phyloP scores from a whole-genome alignment of 345 rosid species.

The Mangifera indica region DNA sequence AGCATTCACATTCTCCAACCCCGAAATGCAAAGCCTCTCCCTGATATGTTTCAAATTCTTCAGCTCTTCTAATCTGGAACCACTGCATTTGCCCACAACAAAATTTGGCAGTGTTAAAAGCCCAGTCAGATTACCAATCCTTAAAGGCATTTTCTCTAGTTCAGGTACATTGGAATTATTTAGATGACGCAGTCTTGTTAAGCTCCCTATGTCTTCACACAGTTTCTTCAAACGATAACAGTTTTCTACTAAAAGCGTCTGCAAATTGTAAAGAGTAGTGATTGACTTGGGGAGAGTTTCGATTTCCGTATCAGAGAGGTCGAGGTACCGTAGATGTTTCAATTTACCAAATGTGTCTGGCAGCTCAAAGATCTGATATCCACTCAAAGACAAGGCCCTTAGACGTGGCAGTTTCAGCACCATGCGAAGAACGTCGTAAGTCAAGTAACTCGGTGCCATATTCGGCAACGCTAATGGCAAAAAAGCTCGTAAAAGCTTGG shows the following conservation, averaged over 20 bases:
- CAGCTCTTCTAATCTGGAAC: neutral
- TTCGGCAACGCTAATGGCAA: neutral
- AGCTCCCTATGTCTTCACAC: neutral
- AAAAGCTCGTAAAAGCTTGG: neutral
- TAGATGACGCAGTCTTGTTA: constrained; percentile 8
- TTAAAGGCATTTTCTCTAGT: constrained; percentile 6
- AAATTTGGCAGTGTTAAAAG: neutral
- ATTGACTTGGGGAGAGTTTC: constrained; percentile 2
- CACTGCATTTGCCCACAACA: constrained; percentile 13
- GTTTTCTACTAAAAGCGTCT: neutral
- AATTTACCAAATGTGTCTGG: constrained; percentile 2
- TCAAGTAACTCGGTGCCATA: fast-evolving
- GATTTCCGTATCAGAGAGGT: neutral
- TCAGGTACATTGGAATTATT: neutral
- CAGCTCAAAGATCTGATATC: neutral
- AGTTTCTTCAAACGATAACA: neutral
- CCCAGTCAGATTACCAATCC: neutral
- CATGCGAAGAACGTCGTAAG: neutral
- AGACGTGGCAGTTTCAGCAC: neutral
- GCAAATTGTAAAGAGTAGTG: constrained; percentile 5
- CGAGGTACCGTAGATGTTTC: neutral
- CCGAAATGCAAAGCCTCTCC: neutral
- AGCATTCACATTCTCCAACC: neutral
- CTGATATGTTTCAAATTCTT: neutral
- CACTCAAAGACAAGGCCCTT: constrained; percentile 12